Evolutionary conservation across 2,329 filamentous ascomycete species (phyloP).

Genomic region (Elsinoe perseae): DNA sequence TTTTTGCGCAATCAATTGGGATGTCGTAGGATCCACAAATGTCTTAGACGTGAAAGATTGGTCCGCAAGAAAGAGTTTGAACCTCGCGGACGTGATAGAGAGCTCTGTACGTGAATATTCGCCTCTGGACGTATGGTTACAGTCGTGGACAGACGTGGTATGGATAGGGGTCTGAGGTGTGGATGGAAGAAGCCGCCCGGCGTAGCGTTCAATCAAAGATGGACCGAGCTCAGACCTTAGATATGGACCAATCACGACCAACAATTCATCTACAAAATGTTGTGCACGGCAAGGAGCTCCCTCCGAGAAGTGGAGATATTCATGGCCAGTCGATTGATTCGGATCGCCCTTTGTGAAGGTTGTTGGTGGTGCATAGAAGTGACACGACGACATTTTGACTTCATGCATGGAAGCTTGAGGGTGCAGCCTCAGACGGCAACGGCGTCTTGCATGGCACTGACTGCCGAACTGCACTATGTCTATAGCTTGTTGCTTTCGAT

Average conservation of each 20-base stretch:
- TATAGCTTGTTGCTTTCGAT: not conserved
- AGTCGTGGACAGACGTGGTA: not conserved
- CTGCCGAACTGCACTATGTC: not conserved
- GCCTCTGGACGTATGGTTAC: not conserved
- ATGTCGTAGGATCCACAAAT: not conserved
- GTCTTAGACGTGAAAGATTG: not conserved
- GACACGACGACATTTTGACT: constrained; percentile 7
- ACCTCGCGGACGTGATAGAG: not conserved
- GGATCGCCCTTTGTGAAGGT: not conserved
- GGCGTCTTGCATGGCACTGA: not conserved
- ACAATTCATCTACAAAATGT: not conserved
- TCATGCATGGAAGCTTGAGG: not conserved
- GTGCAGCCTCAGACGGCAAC: constrained; percentile 1
- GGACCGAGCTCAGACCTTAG: constrained; percentile 8
- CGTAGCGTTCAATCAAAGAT: constrained; percentile 8
- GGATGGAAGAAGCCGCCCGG: constrained; percentile 8
- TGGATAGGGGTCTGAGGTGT: constrained; percentile 13
- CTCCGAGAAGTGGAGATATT: not conserved
- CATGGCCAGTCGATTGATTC: not conserved
- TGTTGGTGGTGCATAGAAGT: not conserved
- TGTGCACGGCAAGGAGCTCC: constrained; percentile 1
- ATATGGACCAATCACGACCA: not conserved
- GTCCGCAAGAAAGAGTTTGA: not conserved
- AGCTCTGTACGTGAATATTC: not conserved
- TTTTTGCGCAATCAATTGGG: constrained; percentile 1